Base-by-base conservation (phyloP, 2,329 filamentous ascomycete genomes). In the Alternaria longipes region DNA sequence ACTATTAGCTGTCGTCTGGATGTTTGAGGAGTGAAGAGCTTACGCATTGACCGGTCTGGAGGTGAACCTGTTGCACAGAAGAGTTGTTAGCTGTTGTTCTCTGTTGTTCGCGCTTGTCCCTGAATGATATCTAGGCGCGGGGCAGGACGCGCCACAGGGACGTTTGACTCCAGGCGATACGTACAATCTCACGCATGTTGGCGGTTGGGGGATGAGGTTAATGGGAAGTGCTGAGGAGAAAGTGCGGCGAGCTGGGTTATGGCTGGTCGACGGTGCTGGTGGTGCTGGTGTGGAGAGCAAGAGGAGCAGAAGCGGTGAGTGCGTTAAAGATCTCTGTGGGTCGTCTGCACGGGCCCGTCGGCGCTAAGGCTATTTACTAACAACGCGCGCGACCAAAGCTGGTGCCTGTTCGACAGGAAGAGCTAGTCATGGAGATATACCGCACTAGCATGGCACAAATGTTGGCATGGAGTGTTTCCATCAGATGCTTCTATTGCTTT, bases 31-130 rank as follows among this genome's bases (percentile, higher is more conserved):
- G 51, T 60, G 47, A 56, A 65, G 40, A 57, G 88, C 90, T 85
- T 89, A 97, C 94, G 87, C 95, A 98, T 90, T 99, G 95, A 84
- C 95, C 95, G 88, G 95, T 99, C 87, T 99, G 95, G 78, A 99
- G 93, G 86, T 99, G 95, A 85, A 98, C 94, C 94, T 98, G 80
- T 87, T 69, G 70, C 62, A 71, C 78, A 78, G 82, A 83, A 78
- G 16, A 51, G 70, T 66, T 66, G 79, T 87, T 90, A 85, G 91
- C 89, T 83, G 75, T 78, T 78, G 74, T 75, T 80, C 79, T 79
- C 77, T 22, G 3, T 81, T 74, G 68, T 40, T 40, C n/a, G 36
- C 36, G 73, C 67, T 63, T 75, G 74, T 75, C 73, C 72, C 69
- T 76, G 76, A 73, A 24, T 24, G 20, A 14, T 24, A 45, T 56